Percentiles rank a stretch among this genome's conserved stretches.
Conservation (phyloP, 306 rosid species). For the Prunus kanzakura region DNA sequence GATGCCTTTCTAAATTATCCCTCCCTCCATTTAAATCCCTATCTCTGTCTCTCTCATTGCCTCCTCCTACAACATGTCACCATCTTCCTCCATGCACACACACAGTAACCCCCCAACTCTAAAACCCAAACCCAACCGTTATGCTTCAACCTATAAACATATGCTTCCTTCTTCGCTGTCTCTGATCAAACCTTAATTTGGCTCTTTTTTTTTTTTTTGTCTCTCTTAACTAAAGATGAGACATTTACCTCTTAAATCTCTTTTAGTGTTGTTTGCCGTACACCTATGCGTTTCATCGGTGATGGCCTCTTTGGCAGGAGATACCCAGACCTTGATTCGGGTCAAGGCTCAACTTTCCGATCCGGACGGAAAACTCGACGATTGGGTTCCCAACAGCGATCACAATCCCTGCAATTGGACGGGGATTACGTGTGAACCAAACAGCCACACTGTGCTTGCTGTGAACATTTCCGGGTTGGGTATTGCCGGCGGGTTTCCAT, state of each 20-base stretch:
- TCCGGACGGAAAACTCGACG: conserved; percentile 38
- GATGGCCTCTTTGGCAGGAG: conserved; percentile 24
- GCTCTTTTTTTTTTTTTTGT: background rate
- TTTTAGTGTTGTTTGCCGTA: background rate
- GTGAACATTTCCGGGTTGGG: conserved; percentile 39
- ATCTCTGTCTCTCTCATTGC: background rate
- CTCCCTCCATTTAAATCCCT: background rate
- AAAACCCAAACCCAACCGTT: background rate
- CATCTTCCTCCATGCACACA: background rate
- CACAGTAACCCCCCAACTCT: too few species aligned
- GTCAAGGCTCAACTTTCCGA: conserved; percentile 60
- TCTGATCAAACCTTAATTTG: background rate
- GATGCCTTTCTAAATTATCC: background rate
- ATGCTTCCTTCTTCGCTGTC: background rate
- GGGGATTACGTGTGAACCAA: conserved; percentile 57
- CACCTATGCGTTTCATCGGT: conserved; percentile 2
- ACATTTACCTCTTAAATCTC: conserved; percentile 4
- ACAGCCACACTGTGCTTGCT: conserved; percentile 34
- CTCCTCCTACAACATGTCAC: background rate
- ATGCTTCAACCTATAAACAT: background rate
- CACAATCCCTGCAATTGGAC: conserved; percentile 62
- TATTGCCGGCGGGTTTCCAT: conserved; percentile 57
- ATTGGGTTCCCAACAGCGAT: conserved; percentile 38
- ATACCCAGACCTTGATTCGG: conserved; percentile 44
- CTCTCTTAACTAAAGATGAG: conserved; percentile 19